Conservation (phyloP, 176 grass and related monocot genomes). For the Aechmea fasciata region DNA sequence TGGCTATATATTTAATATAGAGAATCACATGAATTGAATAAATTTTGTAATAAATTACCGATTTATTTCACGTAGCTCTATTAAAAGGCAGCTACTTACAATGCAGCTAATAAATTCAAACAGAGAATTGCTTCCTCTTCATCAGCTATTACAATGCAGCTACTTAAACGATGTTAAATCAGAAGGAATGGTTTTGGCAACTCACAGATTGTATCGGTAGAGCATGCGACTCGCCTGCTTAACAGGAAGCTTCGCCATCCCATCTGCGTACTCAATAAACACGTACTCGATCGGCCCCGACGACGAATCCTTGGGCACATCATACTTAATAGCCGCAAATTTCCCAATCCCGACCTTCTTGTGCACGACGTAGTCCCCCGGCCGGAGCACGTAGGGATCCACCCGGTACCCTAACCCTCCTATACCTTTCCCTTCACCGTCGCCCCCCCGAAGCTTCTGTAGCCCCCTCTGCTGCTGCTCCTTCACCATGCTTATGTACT, state of each 20-base stretch:
- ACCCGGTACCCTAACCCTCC: slow-evolving; percentile 71
- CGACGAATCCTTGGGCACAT: slow-evolving; percentile 34
- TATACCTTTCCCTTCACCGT: slow-evolving; percentile 10
- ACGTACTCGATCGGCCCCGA: slow-evolving; percentile 47
- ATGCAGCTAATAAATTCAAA: no score
- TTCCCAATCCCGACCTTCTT: slow-evolving; percentile 94
- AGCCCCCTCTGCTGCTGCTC: slow-evolving; percentile 15
- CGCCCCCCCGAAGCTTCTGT: slow-evolving; percentile 19
- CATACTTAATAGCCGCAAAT: slow-evolving; percentile 61
- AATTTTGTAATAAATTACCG: no score
- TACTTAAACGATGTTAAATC: background rate
- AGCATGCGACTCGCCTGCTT: slow-evolving; percentile 70
- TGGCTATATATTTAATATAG: no score
- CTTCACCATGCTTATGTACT: slow-evolving; percentile 40
- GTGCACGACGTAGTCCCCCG: slow-evolving; percentile 85
- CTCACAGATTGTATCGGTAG: slow-evolving; percentile 93
- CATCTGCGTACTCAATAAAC: slow-evolving; percentile 79
- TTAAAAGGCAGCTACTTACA: no score
- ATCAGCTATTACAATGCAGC: background rate
- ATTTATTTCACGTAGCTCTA: no score
- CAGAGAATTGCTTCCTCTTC: background rate
- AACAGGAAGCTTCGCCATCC: slow-evolving; percentile 88
- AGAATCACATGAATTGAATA: no score
- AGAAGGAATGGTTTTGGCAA: background rate
- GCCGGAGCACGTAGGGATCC: slow-evolving; percentile 58